Conservation (phyloP, 371 early-diverging fungal species). For the Polyrhizophydium stewartii region DNA sequence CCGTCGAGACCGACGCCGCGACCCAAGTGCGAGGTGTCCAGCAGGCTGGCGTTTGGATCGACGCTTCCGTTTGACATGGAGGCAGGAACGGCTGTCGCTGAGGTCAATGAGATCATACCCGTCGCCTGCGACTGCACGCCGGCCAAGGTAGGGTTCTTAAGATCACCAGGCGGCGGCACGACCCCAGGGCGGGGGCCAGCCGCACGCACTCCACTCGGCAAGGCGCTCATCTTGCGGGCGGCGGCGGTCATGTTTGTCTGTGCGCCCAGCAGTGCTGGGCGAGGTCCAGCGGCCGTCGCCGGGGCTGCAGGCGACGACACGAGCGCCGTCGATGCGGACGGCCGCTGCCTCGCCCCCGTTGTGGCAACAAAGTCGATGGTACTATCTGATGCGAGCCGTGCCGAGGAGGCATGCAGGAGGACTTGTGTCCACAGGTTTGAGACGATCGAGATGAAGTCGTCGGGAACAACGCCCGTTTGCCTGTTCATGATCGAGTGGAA, state of each 20-base stretch:
- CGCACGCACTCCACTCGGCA: too few relatives aligned
- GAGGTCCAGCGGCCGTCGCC: too few relatives aligned
- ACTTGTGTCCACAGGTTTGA: not conserved
- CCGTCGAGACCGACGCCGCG: conserved; percentile 32
- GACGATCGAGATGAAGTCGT: not conserved
- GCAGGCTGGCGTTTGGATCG: not conserved
- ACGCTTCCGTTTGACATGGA: not conserved
- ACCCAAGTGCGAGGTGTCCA: conserved; percentile 6
- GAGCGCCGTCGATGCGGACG: too few relatives aligned
- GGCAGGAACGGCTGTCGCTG: not conserved
- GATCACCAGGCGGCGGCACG: too few relatives aligned
- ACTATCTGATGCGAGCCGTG: not conserved
- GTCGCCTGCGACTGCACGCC: not conserved
- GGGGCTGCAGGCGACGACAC: too few relatives aligned
- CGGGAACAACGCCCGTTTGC: not conserved
- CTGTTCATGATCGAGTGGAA: not conserved
- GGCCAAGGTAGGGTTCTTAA: too few relatives aligned
- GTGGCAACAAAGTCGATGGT: not conserved
- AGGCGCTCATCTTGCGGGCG: too few relatives aligned
- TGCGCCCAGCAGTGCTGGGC: too few relatives aligned
- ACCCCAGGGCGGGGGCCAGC: too few relatives aligned
- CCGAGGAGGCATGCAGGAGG: not conserved
- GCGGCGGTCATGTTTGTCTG: too few relatives aligned
- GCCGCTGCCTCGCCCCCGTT: too few relatives aligned
- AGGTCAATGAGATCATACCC: not conserved